These are phyloP conservation scores for Perilla frutescens DNA, from an alignment of 257 asterid species.

Conservation along the genomic window DNA sequence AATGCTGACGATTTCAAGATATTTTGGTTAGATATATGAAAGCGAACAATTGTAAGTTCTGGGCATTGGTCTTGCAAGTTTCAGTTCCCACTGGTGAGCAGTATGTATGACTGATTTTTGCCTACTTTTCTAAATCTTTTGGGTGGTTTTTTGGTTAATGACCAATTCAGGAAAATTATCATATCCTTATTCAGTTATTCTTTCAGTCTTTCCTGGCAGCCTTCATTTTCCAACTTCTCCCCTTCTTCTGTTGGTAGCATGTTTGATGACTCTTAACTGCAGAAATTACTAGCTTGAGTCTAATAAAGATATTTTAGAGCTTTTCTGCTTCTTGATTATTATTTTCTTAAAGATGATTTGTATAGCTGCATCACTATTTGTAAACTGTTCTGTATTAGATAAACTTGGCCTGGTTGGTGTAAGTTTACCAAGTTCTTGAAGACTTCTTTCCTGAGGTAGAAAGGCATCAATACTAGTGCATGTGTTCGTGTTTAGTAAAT, in stretches of 20 bases:
- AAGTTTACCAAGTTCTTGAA: not conserved
- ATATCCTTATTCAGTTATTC: not conserved
- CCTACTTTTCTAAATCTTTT: no score
- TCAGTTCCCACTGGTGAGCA: no score
- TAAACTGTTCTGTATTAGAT: constrained; percentile 11
- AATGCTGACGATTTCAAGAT: no score
- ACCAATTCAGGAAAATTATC: not conserved
- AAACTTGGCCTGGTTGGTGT: not conserved
- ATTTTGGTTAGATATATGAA: no score
- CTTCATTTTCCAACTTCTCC: not conserved
- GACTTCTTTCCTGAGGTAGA: not conserved
- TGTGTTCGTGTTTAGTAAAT: not conserved
- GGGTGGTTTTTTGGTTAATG: no score
- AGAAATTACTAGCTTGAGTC: not conserved
- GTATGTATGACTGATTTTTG: no score
- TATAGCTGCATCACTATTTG: constrained; percentile 4
- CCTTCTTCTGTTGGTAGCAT: no score
- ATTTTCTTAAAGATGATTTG: constrained; percentile 7
- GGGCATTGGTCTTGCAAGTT: no score
- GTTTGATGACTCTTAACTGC: no score
- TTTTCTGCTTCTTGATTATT: not conserved
- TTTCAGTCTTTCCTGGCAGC: not conserved
- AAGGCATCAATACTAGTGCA: not conserved
- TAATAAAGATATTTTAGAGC: not conserved
- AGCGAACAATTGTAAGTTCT: no score